Base-by-base conservation (phyloP, 2,329 filamentous ascomycete species). In the Phoma herbarum region DNA sequence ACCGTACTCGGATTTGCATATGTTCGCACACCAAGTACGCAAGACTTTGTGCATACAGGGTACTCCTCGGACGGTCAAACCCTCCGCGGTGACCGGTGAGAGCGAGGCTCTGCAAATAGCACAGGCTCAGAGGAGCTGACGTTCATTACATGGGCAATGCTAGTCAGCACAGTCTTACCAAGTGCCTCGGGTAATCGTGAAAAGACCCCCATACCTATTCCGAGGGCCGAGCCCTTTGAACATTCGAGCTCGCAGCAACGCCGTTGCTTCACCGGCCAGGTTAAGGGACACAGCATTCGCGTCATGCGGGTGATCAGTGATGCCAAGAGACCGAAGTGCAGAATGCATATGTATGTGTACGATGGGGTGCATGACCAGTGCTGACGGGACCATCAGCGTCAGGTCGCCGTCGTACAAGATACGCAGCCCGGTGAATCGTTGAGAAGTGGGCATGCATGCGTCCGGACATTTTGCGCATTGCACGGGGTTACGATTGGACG, bases 251-350 rank as follows among this genome's bases (percentile, higher is more conserved):
- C 31, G 25, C 31, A 50, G 7, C 20, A 50, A n/a, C 26, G 18
- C 29, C 23, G 37, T 42, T 22, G 25, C 45, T 46, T 37, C 41
- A 23, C 20, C 20, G 18, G 35, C 12, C 20, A 50, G 51, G 22
- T 18, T 39, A 62, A 62, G 56, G 49, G 49, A 59, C 44, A 47
- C 28, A 41, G 31, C n/a, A 28, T 46, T 50, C 28, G 26, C 39
- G 35, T 50, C 48, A 63, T 60, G 60, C 44, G 46, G 54, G 60
- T 63, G 60, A 59, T 57, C 56, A 29, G 60, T 62, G 60, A 63
- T 52, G 60, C 60, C 60, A 63, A 63, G 60, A 52, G 23, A 18
- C 25, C 53, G 57, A 47, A 60, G 53, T 60, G 60, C 60, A 60
- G 53, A 18, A n/a, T 54, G 48, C 49, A 50, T 56, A 52, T 45